Percentiles rank a stretch among this genome's conserved stretches.
Evolutionary conservation across 495 filamentous ascomycete genomes (phyloP).

Genomic region (Penicillium odoratum): DNA sequence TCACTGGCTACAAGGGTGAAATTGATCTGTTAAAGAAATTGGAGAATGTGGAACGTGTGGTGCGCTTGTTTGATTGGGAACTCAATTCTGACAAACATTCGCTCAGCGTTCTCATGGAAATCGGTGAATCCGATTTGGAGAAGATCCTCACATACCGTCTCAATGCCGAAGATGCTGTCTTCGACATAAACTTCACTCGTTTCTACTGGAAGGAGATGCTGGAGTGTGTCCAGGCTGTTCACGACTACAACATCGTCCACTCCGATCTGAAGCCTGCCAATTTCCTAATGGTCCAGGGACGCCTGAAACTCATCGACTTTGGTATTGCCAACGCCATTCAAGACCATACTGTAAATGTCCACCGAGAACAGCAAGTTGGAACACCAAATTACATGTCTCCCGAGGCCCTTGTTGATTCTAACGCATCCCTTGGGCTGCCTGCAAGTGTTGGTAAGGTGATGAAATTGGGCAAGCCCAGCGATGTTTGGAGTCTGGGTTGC

Average conservation of each 20-base stretch:
- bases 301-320: slow-evolving; percentile 89
- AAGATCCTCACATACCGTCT: slow-evolving; percentile 75
- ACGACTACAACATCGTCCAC: slow-evolving; percentile 87
- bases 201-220: slow-evolving; percentile 99
- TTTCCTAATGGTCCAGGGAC: slow-evolving; percentile 82
- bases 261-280: slow-evolving; percentile 96
- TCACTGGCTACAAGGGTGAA: slow-evolving; percentile 92
- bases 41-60: slow-evolving; percentile 80
- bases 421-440: slow-evolving; percentile 59
- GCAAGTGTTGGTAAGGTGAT: slow-evolving; percentile 70
- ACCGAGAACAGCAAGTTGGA: slow-evolving; percentile 90
- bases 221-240: slow-evolving; percentile 86
- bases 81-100: slow-evolving; percentile 85
- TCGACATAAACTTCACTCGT: slow-evolving; percentile 89
- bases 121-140: slow-evolving; percentile 92
- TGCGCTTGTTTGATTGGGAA: slow-evolving; percentile 88
- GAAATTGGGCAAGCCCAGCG: slow-evolving; percentile 93
- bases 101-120: slow-evolving; percentile 94
- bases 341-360: slow-evolving; percentile 95
- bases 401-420: slow-evolving; percentile 87
- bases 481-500: slow-evolving; percentile 95
- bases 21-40: slow-evolving; percentile 88
- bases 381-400: slow-evolving; percentile 99
- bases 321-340: slow-evolving; percentile 97
- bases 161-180: slow-evolving; percentile 68